Conservation (phyloP, 306 rosid species). For the Cajanus cajan region DNA sequence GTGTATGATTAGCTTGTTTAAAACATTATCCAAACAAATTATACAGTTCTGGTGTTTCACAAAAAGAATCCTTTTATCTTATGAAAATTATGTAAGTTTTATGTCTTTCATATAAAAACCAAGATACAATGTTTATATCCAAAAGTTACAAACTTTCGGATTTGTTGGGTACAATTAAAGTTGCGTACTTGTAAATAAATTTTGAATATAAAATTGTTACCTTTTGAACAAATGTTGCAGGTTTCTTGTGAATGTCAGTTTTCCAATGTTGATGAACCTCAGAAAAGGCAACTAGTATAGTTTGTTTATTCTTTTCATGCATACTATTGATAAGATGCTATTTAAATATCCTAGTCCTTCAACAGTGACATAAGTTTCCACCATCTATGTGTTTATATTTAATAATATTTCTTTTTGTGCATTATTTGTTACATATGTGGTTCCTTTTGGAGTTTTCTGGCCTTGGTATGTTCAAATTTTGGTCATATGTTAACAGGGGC, state of each 20-base stretch:
- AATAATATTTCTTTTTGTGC: background rate
- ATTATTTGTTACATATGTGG: background rate
- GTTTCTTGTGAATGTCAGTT: background rate
- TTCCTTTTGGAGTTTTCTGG: constrained; percentile 27
- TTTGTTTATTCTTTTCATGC: background rate
- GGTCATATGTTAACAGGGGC: constrained; percentile 62
- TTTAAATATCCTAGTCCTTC: constrained; percentile 1
- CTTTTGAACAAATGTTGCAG: background rate
- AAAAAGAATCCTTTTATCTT: background rate
- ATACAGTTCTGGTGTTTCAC: background rate
- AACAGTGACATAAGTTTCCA: background rate
- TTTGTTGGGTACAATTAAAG: background rate
- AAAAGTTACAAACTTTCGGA: background rate
- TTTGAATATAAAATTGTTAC: background rate
- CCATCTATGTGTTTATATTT: background rate
- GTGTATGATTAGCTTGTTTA: background rate
- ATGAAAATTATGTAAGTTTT: background rate
- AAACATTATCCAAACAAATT: background rate
- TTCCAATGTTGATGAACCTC: background rate
- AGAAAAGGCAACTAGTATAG: background rate
- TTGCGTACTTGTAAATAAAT: background rate
- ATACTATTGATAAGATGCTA: background rate
- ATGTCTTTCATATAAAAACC: background rate
- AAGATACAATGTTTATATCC: background rate
- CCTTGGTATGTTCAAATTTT: constrained; percentile 11